These are phyloP conservation scores for Asterochloris erici DNA, from an alignment of 139 green algal genomes.

Conservation along the genomic window DNA sequence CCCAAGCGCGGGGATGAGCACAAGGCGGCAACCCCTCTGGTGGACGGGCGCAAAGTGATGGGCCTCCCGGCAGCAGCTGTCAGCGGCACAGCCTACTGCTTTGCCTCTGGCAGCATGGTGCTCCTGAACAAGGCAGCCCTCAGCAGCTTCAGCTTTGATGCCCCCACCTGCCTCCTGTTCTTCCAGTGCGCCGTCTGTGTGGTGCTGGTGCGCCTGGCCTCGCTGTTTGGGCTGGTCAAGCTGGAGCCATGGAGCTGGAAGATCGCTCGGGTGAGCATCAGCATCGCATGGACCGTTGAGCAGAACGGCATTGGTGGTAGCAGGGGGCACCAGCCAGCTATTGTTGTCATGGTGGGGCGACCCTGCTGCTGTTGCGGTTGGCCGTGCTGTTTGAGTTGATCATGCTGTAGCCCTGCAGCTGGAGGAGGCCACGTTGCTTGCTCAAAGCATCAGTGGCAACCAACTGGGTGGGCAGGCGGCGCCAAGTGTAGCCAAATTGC, in stretches of 20 bases:
- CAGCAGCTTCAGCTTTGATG: conserved; percentile 71
- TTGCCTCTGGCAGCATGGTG: conserved; percentile 42
- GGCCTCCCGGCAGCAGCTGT: conserved; percentile 13
- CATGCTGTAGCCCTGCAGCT: too few species aligned
- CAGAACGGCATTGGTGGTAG: too few species aligned
- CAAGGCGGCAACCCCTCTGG: too few species aligned
- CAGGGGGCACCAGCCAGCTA: too few species aligned
- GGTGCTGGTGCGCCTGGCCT: conserved; percentile 55
- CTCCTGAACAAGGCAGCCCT: conserved; percentile 86
- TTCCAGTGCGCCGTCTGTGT: conserved; percentile 79
- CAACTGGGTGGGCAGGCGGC: too few species aligned
- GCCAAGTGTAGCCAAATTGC: too few species aligned
- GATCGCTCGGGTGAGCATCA: conserved; percentile 24
- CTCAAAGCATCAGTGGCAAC: too few species aligned
- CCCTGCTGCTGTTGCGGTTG: too few species aligned
- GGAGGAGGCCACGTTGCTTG: too few species aligned
- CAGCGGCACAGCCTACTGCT: conserved; percentile 16
- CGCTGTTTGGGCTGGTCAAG: conserved; percentile 53
- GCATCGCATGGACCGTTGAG: background rate
- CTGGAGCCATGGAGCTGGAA: conserved; percentile 64
- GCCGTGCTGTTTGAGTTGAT: too few species aligned
- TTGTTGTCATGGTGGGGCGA: too few species aligned
- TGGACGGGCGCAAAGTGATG: background rate
- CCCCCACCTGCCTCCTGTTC: conserved; percentile 70
- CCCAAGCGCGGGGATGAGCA: too few species aligned